Evolutionary conservation across 768 basidiomycete genomes (phyloP).

Genomic region (Amyloporia xantha): DNA sequence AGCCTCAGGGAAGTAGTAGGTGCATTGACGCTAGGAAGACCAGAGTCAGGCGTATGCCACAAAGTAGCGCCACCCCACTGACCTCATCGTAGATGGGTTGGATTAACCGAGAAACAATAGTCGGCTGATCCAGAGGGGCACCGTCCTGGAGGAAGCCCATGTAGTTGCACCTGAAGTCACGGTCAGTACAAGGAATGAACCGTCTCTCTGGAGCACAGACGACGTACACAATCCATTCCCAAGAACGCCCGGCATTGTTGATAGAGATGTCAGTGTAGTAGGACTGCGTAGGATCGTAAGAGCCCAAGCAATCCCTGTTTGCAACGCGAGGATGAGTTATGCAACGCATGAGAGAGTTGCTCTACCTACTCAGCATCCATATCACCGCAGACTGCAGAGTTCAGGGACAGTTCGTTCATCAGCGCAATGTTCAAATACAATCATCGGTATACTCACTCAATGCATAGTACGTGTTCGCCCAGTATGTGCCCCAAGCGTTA

Average conservation of each 20-base stretch:
- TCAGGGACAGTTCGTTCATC: background rate
- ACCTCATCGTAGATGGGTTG: constrained; percentile 52
- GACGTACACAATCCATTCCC: constrained; percentile 61
- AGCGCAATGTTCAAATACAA: too few species aligned
- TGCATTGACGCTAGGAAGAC: constrained; percentile 63
- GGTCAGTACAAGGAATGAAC: constrained; percentile 20
- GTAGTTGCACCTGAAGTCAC: constrained; percentile 62
- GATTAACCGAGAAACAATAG: constrained; percentile 50
- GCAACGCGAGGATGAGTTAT: too few species aligned
- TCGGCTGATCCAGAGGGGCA: constrained; percentile 31
- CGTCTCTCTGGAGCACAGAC: background rate
- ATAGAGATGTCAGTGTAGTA: constrained; percentile 51
- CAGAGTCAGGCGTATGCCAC: background rate
- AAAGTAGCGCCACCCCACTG: constrained; percentile 7
- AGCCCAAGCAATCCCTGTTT: constrained; percentile 32
- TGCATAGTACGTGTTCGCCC: constrained; percentile 39
- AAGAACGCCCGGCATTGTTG: constrained; percentile 53
- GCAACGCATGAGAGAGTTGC: too few species aligned
- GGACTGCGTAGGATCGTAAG: constrained; percentile 30
- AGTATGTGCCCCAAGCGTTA: constrained; percentile 53
- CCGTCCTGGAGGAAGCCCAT: constrained; percentile 46
- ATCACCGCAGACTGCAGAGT: constrained; percentile 43
- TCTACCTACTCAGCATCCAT: constrained; percentile 41
- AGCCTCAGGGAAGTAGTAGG: constrained; percentile 55
- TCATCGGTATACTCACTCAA: constrained; percentile 36